These are phyloP conservation scores for Volutella citrinella DNA, from an alignment of 2,329 filamentous ascomycete species.

Conservation along the genomic window DNA sequence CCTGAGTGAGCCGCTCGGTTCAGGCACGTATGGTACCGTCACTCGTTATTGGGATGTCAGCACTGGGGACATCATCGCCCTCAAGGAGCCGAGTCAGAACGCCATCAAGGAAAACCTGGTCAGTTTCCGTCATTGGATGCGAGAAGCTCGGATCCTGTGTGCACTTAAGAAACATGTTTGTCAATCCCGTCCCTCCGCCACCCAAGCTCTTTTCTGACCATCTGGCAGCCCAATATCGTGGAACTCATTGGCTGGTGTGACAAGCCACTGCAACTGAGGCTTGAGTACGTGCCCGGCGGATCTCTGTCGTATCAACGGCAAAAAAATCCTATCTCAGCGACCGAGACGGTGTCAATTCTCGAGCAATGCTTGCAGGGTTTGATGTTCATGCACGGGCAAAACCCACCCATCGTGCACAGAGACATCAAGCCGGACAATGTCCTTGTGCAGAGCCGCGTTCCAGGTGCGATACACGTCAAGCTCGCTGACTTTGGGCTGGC, in stretches of 20 bases:
- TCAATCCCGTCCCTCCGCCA: conserved; percentile 1
- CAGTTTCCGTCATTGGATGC: conserved; percentile 11
- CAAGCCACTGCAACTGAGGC: conserved; percentile 4
- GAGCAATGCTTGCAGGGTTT: conserved; percentile 15
- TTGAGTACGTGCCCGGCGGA: conserved; percentile 12
- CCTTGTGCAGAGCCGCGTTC: conserved; percentile 62
- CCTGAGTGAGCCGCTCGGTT: conserved; percentile 12
- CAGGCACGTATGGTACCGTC: conserved; percentile 17
- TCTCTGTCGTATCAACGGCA: background rate
- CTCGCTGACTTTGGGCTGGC: conserved; percentile 88
- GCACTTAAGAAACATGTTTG: conserved; percentile 19
- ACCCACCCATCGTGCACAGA: conserved; percentile 69
- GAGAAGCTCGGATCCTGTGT: conserved; percentile 22
- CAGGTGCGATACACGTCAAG: conserved; percentile 77
- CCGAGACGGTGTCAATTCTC: conserved; percentile 12
- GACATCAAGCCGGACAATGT: conserved; percentile 96
- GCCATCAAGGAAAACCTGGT: conserved; percentile 1
- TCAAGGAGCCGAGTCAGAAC: conserved; percentile 17
- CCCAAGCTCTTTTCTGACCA: conserved; percentile 2
- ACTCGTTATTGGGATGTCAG: conserved; percentile 22
- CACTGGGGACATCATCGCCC: conserved; percentile 15
- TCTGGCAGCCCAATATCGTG: conserved; percentile 13
- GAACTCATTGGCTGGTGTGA: conserved; percentile 1
- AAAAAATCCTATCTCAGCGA: conserved; percentile 10
- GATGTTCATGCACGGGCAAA: conserved; percentile 11